Conservation (phyloP, 1,284 basidiomycete genomes). For the Ceratobasidium sp. region DNA sequence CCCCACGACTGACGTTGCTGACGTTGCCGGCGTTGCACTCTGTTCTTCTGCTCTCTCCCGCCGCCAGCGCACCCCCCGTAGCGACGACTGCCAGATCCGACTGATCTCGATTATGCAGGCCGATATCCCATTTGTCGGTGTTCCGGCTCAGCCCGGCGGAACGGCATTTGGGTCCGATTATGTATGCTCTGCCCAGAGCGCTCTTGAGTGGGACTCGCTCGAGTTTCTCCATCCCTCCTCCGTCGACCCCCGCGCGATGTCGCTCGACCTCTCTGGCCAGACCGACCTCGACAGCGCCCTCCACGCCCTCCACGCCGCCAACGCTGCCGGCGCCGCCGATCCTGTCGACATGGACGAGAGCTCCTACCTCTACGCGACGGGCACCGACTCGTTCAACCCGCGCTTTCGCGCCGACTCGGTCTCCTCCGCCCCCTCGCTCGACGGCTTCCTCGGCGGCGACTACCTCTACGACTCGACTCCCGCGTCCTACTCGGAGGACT, state of each 20-base stretch:
- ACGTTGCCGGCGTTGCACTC: neutral
- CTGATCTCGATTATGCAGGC: constrained; percentile 24
- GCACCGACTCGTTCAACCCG: constrained; percentile 57
- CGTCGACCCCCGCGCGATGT: constrained; percentile 57
- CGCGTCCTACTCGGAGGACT: constrained; percentile 38
- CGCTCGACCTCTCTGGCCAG: constrained; percentile 55
- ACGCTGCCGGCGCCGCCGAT: constrained; percentile 45
- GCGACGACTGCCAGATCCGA: neutral
- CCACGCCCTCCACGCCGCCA: constrained; percentile 46
- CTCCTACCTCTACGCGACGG: constrained; percentile 63
- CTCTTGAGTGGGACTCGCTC: constrained; percentile 47
- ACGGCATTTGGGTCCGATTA: constrained; percentile 38
- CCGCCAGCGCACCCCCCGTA: constrained; percentile 1
- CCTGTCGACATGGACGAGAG: constrained; percentile 50
- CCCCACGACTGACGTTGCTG: neutral
- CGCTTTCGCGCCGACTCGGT: constrained; percentile 72
- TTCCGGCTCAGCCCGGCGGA: constrained; percentile 36
- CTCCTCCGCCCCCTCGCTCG: constrained; percentile 56
- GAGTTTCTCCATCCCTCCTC: constrained; percentile 58
- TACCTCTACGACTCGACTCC: constrained; percentile 39
- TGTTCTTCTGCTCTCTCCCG: neutral
- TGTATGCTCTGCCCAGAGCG: constrained; percentile 14
- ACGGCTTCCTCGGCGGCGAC: constrained; percentile 36
- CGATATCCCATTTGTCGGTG: constrained; percentile 35
- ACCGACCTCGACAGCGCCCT: constrained; percentile 50